phyloP scores from a whole-genome alignment of 768 basidiomycete genomes.

The Mycena alexandri region DNA sequence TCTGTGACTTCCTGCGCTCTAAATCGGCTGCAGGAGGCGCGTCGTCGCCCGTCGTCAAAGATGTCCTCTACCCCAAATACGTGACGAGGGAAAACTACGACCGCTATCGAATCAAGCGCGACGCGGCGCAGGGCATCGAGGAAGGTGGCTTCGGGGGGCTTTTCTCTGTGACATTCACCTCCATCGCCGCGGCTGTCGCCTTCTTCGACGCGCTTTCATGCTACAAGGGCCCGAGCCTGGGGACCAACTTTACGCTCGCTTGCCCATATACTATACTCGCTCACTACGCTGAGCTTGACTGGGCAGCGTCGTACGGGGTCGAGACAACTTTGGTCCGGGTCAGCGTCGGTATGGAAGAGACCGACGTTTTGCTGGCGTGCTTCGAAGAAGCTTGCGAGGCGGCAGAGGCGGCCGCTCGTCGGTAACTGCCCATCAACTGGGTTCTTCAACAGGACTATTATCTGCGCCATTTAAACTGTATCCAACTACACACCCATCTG shows the following conservation, averaged over 20 bases:
- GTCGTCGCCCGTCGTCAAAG: conserved; percentile 69
- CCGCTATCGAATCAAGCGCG: conserved; percentile 67
- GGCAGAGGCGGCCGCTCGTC: conserved; percentile 63
- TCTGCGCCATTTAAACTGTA: conserved; percentile 49
- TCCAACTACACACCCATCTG: conserved; percentile 54
- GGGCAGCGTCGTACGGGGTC: conserved; percentile 91
- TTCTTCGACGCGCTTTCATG: conserved; percentile 90
- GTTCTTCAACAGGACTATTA: conserved; percentile 52
- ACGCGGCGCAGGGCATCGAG: conserved; percentile 43
- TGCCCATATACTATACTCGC: conserved; percentile 95
- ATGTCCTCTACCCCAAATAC: conserved; percentile 93
- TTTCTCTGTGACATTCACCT: conserved; percentile 89
- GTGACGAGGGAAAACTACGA: conserved; percentile 79
- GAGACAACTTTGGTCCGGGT: conserved; percentile 87
- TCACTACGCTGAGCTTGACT: conserved; percentile 90
- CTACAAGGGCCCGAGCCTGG: conserved; percentile 91
- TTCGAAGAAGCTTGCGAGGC: conserved; percentile 77
- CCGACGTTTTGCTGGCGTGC: conserved; percentile 62
- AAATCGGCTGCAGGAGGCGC: conserved; percentile 61
- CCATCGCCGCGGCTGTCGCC: conserved; percentile 71
- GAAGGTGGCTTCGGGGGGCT: conserved; percentile 85
- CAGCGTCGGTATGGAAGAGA: conserved; percentile 92
- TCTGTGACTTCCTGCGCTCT: conserved; percentile 83
- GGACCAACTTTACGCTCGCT: conserved; percentile 96
- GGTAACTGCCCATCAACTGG: conserved; percentile 11